These are phyloP conservation scores for Fusarium hostae DNA, from an alignment of 2,329 filamentous ascomycete species.

Conservation along the genomic window DNA sequence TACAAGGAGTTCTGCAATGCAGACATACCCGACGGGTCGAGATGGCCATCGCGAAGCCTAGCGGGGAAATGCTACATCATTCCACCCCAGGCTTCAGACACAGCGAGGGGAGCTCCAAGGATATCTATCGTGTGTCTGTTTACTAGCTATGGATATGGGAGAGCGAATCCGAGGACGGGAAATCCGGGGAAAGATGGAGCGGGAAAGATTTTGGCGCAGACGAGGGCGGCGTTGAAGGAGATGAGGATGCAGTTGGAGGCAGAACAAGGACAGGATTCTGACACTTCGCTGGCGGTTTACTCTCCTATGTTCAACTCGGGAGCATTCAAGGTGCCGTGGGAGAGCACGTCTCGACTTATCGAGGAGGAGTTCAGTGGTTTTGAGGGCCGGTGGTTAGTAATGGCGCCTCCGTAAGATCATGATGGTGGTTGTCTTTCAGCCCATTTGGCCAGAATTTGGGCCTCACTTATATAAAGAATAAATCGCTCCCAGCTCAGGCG, in stretches of 20 bases:
- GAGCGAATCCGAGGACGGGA: conserved; percentile 13
- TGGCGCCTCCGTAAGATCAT: conserved; percentile 24
- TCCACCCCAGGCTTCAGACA: conserved; percentile 41
- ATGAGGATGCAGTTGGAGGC: conserved; percentile 17
- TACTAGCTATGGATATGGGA: conserved; percentile 37
- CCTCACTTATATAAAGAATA: background rate
- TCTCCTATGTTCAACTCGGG: conserved; percentile 40
- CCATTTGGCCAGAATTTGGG: accelerated
- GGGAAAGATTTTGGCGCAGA: conserved; percentile 29
- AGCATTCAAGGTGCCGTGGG: conserved; percentile 33
- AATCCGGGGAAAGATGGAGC: conserved; percentile 30
- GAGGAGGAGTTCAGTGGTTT: conserved; percentile 26
- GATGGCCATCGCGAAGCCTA: conserved; percentile 36
- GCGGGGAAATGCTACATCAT: conserved; percentile 46
- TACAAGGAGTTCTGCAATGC: conserved; percentile 43
- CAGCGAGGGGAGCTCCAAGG: conserved; percentile 33
- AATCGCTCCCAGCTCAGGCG: accelerated
- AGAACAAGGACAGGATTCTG: accelerated
- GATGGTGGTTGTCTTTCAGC: background rate
- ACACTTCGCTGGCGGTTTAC: no score
- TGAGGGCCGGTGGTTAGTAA: conserved; percentile 30
- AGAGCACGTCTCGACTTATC: conserved; percentile 18
- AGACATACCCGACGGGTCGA: conserved; percentile 19
- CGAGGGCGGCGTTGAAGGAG: conserved; percentile 15
- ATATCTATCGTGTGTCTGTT: conserved; percentile 33